Conservation (phyloP, 768 basidiomycete species). For the Tephrocybe sp. region DNA sequence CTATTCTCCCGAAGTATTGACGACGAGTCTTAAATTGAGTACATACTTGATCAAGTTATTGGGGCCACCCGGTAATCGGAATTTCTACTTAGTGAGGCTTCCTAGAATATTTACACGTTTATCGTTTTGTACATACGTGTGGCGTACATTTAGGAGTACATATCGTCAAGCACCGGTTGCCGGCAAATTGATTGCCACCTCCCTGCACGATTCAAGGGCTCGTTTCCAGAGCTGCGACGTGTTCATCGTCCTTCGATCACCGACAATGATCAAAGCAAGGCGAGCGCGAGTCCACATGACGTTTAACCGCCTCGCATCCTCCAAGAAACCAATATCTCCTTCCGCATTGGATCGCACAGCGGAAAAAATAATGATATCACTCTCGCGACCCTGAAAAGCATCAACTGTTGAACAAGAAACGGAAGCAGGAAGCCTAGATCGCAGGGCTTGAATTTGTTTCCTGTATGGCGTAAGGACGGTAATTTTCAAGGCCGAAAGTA, state of each 20-base stretch:
- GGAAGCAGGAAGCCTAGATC: constrained; percentile 36
- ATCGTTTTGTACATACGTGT: too few relatives aligned
- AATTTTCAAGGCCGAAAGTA: constrained; percentile 28
- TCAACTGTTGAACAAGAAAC: constrained; percentile 52
- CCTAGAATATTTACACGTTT: too few relatives aligned
- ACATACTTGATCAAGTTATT: too few relatives aligned
- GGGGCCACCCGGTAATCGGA: too few relatives aligned
- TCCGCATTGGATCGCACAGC: constrained; percentile 61
- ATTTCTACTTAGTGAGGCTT: too few relatives aligned
- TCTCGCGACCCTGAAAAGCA: constrained; percentile 69
- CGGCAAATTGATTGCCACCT: constrained; percentile 20
- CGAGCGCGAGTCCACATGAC: constrained; percentile 72
- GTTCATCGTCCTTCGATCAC: constrained; percentile 51
- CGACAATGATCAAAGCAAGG: constrained; percentile 60
- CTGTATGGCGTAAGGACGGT: constrained; percentile 62
- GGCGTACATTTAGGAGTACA: too few relatives aligned
- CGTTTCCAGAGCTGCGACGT: constrained; percentile 50
- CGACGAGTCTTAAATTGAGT: too few relatives aligned
- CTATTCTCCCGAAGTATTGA: too few relatives aligned
- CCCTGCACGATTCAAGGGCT: constrained; percentile 42
- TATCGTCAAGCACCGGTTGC: too few relatives aligned
- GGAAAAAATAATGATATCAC: constrained; percentile 65
- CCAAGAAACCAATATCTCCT: constrained; percentile 65
- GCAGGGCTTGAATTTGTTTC: constrained; percentile 52
- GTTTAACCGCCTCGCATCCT: constrained; percentile 59